Conservation (phyloP, 257 asterid genomes). For the Schizonepeta tenuifolia region DNA sequence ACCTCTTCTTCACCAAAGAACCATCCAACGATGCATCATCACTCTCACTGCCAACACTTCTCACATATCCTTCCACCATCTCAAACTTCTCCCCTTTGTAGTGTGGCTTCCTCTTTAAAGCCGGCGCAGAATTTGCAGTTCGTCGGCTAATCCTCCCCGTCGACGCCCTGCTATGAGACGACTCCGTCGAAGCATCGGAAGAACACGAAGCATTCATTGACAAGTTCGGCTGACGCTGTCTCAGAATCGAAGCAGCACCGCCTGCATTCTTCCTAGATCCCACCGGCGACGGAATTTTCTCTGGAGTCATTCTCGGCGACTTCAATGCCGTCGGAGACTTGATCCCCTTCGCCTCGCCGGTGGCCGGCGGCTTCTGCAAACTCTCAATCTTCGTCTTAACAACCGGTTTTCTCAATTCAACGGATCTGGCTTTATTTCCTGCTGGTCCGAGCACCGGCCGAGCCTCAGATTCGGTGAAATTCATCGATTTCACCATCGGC, state of each 20-base stretch:
- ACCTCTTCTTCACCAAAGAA: constrained; percentile 65
- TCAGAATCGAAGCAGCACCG: constrained; percentile 56
- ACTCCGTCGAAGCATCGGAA: constrained; percentile 92
- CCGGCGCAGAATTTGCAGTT: constrained; percentile 40
- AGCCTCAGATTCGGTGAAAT: constrained; percentile 54
- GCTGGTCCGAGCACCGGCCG: constrained; percentile 93
- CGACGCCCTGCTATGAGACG: constrained; percentile 86
- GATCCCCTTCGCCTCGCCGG: constrained; percentile 50
- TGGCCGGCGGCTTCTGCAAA: constrained; percentile 40
- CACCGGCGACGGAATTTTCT: constrained; percentile 45
- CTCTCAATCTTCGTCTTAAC: constrained; percentile 45
- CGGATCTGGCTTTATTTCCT: constrained; percentile 74
- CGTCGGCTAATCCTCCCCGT: constrained; percentile 72
- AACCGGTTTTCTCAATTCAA: constrained; percentile 59
- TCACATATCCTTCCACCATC: constrained; percentile 47
- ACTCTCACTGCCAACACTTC: constrained; percentile 45
- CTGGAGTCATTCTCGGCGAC: constrained; percentile 38
- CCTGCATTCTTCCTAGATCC: constrained; percentile 52
- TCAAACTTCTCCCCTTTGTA: constrained; percentile 46
- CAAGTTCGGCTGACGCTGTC: constrained; percentile 64
- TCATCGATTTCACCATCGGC: constrained; percentile 63
- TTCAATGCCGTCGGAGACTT: constrained; percentile 47
- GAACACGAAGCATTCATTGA: constrained; percentile 88
- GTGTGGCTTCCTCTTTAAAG: constrained; percentile 52
- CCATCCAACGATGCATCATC: constrained; percentile 51